Evolutionary conservation across 495 filamentous ascomycete genomes (phyloP).

Genomic region (Lasiosphaeriaceae sp.): DNA sequence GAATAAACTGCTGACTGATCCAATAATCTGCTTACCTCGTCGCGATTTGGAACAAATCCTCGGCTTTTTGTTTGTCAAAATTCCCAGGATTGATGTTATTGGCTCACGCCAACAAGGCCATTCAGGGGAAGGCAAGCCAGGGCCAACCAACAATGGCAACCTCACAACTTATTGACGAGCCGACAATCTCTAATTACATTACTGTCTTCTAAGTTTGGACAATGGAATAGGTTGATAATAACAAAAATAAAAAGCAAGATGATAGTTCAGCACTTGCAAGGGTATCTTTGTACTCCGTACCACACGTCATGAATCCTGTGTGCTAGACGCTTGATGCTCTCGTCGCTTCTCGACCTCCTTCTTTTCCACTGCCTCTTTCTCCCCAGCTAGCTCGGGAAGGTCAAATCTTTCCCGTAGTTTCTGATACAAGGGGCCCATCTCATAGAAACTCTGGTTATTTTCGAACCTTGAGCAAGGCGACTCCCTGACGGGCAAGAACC

Average conservation of each 20-base stretch:
- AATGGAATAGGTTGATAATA: neutral
- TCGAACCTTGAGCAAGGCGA: slow-evolving; percentile 59
- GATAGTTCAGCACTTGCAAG: neutral
- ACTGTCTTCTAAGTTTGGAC: neutral
- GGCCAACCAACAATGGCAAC: neutral
- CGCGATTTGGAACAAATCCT: too few species aligned
- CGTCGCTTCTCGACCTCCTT: slow-evolving; percentile 6
- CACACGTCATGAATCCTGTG: neutral
- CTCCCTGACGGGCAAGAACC: slow-evolving; percentile 65
- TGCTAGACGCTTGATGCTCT: neutral
- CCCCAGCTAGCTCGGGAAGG: slow-evolving; percentile 24
- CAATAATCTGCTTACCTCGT: too few species aligned
- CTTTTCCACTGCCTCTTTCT: slow-evolving; percentile 6
- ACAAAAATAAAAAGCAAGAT: neutral
- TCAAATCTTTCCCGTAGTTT: slow-evolving; percentile 33
- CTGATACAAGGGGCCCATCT: slow-evolving; percentile 40
- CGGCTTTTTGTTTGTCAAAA: too few species aligned
- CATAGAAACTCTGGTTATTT: slow-evolving; percentile 44
- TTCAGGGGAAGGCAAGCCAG: neutral
- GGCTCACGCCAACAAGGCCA: too few species aligned
- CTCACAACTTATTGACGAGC: neutral
- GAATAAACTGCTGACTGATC: too few species aligned
- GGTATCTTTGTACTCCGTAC: neutral
- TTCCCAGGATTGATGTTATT: too few species aligned
- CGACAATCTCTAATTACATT: neutral